Base-by-base conservation (phyloP, 2,329 filamentous ascomycete species). In the Aspergillus ochraceus region DNA sequence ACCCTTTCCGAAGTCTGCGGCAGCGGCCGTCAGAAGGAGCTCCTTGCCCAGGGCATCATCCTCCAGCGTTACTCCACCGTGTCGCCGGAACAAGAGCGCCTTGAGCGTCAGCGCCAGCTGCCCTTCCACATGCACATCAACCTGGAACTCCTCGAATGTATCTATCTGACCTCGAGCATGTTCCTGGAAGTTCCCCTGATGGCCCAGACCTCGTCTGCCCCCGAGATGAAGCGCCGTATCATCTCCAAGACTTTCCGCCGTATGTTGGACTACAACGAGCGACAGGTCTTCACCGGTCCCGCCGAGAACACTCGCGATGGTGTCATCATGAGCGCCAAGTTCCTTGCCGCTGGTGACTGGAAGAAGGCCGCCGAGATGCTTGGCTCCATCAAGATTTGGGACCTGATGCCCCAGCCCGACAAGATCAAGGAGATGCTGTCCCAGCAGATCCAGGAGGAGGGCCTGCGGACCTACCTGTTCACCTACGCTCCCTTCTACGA, bases 101-200 rank as follows among this genome's bases (percentile, higher is more conserved):
- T 98, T 45, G 95, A 99, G 83, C 91, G 95, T 76, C 94, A 98
- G 81, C 89, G 95, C 71, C 95, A 99, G 81, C 86, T 99, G 68
- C 95, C 95, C 42, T 99, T 99, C 88, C 95, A 99, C 83, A 97
- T 99, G 92, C 95, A 99, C 85, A 99, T 99, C 84, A 99, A 99
- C 84, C 86, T 99, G 55, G 95, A 99, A 79, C 87, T 99, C 57
- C 86, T 99, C 45, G 95, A 99, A 82, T 98, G 95, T 74, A 94
- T 98, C 63, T 99, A 99, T 82, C 86, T 99, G 60, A 98, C 95
- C 54, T 98, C 94, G 83, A 97, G 92, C 80, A 99, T 99, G 95
- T 90, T 99, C 66, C 87, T 99, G 59, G 95, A 99, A 82, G 98
- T 99, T 64, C 95, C 95, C 61, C 88, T 98, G 51, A 88, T 99